phyloP scores from a whole-genome alignment of 768 basidiomycete species.

The Boletus barrowsii region DNA sequence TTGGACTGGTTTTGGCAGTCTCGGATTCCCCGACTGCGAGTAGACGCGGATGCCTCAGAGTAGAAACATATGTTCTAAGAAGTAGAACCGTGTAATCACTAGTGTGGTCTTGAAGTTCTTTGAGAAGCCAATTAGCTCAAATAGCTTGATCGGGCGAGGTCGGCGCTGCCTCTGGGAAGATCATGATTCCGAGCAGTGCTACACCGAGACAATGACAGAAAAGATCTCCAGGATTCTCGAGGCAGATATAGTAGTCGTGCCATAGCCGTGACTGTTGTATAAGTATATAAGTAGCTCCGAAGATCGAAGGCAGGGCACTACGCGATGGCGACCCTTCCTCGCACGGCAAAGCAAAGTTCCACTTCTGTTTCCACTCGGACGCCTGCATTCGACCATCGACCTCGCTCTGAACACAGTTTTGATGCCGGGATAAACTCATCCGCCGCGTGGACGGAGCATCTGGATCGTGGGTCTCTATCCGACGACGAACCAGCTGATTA shows the following conservation, averaged over 20 bases:
- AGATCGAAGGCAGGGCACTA: background rate
- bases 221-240: background rate
- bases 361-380: slow-evolving; percentile 6
- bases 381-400: slow-evolving; percentile 27
- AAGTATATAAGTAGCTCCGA: background rate
- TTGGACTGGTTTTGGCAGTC: slow-evolving; percentile 61
- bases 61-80: background rate
- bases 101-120: background rate
- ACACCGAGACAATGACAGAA: background rate
- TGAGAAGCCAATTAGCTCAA: background rate
- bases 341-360: slow-evolving; percentile 26
- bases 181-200: background rate
- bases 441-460: slow-evolving; percentile 69
- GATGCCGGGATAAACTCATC: slow-evolving; percentile 80
- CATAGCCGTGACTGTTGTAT: too few species aligned
- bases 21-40: slow-evolving; percentile 60
- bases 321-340: slow-evolving; percentile 39
- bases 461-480: slow-evolving; percentile 46
- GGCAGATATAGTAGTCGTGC: too few species aligned
- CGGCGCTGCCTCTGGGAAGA: background rate
- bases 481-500: slow-evolving; percentile 48
- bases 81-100: background rate
- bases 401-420: slow-evolving; percentile 43
- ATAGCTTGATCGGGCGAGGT: slow-evolving; percentile 13
- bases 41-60: slow-evolving; percentile 9